Conservation (phyloP, 2,329 filamentous ascomycete species). For the Xylaria sp. region DNA sequence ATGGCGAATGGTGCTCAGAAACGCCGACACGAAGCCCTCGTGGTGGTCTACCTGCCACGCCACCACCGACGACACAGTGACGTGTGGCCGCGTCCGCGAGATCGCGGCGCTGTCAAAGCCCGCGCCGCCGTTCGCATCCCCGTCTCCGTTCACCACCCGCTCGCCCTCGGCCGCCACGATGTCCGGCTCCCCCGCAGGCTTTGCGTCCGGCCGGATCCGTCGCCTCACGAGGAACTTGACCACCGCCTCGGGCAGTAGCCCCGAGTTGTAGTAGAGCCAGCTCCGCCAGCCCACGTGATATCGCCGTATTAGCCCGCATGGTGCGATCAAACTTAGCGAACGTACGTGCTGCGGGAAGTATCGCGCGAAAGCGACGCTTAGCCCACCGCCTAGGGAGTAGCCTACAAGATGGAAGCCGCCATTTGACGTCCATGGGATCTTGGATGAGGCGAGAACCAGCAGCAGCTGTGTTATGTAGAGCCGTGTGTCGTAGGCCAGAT, state of each 20-base stretch:
- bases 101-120: constrained; percentile 56
- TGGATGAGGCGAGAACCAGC: constrained; percentile 67
- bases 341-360: constrained; percentile 70
- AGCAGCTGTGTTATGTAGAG: constrained; percentile 72
- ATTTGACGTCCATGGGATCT: constrained; percentile 56
- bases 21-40: constrained; percentile 70
- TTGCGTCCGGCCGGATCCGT: constrained; percentile 36
- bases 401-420: constrained; percentile 73
- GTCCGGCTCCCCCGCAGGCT: constrained; percentile 12
- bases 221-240: constrained; percentile 47
- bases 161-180: constrained; percentile 35
- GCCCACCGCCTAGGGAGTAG: constrained; percentile 80
- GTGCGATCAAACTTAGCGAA: constrained; percentile 69
- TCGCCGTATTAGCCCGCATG: constrained; percentile 70
- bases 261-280: constrained; percentile 66
- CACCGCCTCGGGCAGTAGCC: constrained; percentile 59
- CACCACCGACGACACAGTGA: constrained; percentile 67
- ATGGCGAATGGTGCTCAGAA: constrained; percentile 72
- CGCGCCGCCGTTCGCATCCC: constrained; percentile 45
- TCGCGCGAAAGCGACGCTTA: constrained; percentile 71
- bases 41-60: constrained; percentile 73
- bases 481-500: constrained; percentile 64
- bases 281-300: constrained; percentile 65
- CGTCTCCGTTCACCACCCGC: constrained; percentile 40
- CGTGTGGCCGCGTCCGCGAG: constrained; percentile 54